Percentiles rank a stretch among this genome's conserved stretches.
Evolutionary conservation across 306 rosid species (phyloP).

Genomic region (barrel medic (Medicago truncatula)): MtrunA17r5.0-ANR NC_053047.1:2713501-2714000

Average conservation of each 20-base stretch:
- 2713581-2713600: conserved; percentile 60
- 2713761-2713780: conserved; percentile 31
- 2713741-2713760: conserved; percentile 20
- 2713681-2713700: conserved; percentile 29
- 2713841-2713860: conserved; percentile 32
- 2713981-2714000: conserved; percentile 28
- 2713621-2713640: conserved; percentile 41
- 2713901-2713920: conserved; percentile 15
- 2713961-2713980: background rate
- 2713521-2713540: background rate
- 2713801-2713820: conserved; percentile 86
- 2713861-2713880: background rate
- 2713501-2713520: conserved; percentile 28
- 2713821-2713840: conserved; percentile 68
- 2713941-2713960: background rate
- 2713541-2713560: background rate
- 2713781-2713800: conserved; percentile 78
- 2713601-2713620: conserved; percentile 46
- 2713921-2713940: conserved; percentile 17
- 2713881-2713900: background rate
- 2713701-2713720: conserved; percentile 30
- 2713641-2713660: conserved; percentile 40
- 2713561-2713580: conserved; percentile 33
- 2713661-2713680: background rate
- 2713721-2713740: conserved; percentile 27